A percentile compares a stretch with the other conserved stretches of the same genome.
These are phyloP conservation scores for Oryza punctata DNA, from an alignment of 176 grass and related monocot species.

Conservation along the genomic window DNA sequence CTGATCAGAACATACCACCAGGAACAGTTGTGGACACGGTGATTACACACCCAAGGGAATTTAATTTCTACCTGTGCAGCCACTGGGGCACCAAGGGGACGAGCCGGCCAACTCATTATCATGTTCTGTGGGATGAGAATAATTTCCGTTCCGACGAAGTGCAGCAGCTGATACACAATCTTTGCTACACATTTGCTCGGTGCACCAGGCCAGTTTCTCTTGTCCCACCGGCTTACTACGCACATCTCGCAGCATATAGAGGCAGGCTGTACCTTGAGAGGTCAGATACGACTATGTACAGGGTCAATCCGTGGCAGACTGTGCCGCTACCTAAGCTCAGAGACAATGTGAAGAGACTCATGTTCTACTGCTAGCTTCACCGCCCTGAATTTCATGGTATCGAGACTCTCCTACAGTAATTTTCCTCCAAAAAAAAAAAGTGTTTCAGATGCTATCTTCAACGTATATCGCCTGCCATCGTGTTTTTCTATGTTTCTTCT, in stretches of 20 bases:
- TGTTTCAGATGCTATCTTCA: not conserved
- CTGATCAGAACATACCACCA: conserved; percentile 85
- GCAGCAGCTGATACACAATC: conserved; percentile 81
- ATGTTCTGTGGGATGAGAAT: conserved; percentile 84
- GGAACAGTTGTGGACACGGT: conserved; percentile 90
- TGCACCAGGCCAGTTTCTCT: conserved; percentile 91
- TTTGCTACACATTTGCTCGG: conserved; percentile 90
- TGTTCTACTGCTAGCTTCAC: conserved; percentile 86
- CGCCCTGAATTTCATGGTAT: not conserved
- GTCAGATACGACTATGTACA: conserved; percentile 60
- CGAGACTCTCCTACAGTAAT: too few species aligned
- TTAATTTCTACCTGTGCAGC: conserved; percentile 91
- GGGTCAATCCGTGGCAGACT: conserved; percentile 60
- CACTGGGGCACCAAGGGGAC: conserved; percentile 95
- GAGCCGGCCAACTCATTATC: conserved; percentile 86
- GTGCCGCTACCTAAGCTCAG: conserved; percentile 76
- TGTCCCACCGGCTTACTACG: conserved; percentile 86
- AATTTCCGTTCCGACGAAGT: conserved; percentile 80
- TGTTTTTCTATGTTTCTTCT: conserved; percentile 26
- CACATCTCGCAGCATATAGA: conserved; percentile 88
- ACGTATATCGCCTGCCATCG: not conserved
- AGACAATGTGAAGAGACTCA: conserved; percentile 85
- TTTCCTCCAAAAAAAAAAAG: not conserved
- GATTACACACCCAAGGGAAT: conserved; percentile 92
- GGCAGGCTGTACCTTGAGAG: conserved; percentile 90